These are phyloP conservation scores for Penicillium cataractarum DNA, from an alignment of 495 filamentous ascomycete species.

Conservation along the genomic window DNA sequence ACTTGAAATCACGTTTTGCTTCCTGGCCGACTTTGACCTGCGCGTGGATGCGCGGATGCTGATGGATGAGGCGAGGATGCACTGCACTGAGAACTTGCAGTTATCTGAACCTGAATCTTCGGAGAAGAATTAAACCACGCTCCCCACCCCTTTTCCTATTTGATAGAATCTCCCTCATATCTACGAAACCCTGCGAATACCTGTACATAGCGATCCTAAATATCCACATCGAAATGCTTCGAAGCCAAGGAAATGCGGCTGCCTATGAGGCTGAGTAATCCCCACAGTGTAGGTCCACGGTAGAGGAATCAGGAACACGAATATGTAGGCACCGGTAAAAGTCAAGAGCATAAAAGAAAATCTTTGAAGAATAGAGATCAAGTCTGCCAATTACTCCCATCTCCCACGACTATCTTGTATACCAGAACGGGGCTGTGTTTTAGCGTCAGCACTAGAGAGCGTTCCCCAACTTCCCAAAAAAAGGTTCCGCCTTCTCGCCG, in stretches of 20 bases:
- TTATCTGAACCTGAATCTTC: background rate
- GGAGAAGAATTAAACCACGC: background rate
- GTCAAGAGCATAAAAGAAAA: background rate
- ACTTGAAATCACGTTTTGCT: conserved; percentile 91
- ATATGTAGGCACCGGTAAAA: background rate
- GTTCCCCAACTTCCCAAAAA: conserved; percentile 18
- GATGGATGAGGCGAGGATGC: conserved; percentile 37
- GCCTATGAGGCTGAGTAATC: conserved; percentile 29
- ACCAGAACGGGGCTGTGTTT: background rate
- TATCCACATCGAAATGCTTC: background rate
- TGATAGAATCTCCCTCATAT: background rate
- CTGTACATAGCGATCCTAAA: background rate
- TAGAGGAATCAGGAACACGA: background rate
- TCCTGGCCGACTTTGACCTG: conserved; percentile 79
- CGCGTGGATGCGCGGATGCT: conserved; percentile 69
- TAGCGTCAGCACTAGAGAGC: conserved; percentile 9
- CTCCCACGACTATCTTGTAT: background rate
- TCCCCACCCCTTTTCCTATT: background rate
- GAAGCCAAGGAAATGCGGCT: conserved; percentile 15
- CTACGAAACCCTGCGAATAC: background rate
- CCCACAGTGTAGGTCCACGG: background rate
- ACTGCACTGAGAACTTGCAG: background rate
- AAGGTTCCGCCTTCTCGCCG: conserved; percentile 19
- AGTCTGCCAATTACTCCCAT: background rate
- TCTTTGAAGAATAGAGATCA: background rate